Percentiles rank a stretch among this genome's conserved stretches.
These are phyloP conservation scores for Pyrus hybrid DNA, from an alignment of 331 rosid species.

Conservation along the genomic window DNA sequence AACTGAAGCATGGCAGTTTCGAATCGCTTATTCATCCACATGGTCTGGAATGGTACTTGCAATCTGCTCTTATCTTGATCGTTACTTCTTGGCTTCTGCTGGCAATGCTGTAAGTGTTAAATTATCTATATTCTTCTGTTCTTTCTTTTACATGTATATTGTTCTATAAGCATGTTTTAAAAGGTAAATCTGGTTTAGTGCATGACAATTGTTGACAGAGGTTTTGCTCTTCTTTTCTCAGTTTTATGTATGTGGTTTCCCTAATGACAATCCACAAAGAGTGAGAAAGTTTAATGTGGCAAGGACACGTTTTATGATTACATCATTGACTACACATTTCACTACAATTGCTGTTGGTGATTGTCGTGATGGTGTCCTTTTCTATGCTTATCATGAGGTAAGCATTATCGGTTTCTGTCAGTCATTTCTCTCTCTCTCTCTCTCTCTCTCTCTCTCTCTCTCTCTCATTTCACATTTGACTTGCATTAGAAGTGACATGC, in stretches of 20 bases:
- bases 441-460: neutral
- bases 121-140: neutral
- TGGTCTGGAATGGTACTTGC: slow-evolving; percentile 83
- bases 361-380: slow-evolving; percentile 87
- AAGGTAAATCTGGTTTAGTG: neutral
- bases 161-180: neutral
- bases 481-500: neutral
- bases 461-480: neutral
- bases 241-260: slow-evolving; percentile 88
- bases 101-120: slow-evolving; percentile 68
- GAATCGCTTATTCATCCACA: slow-evolving; percentile 40
- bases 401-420: slow-evolving; percentile 1
- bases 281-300: slow-evolving; percentile 62
- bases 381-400: slow-evolving; percentile 82
- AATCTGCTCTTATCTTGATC: slow-evolving; percentile 89
- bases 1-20: slow-evolving; percentile 87
- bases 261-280: slow-evolving; percentile 69
- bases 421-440: too few species aligned
- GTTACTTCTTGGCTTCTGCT: slow-evolving; percentile 87
- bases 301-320: slow-evolving; percentile 66
- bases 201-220: slow-evolving; percentile 6
- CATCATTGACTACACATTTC: slow-evolving; percentile 69
- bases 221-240: slow-evolving; percentile 35
- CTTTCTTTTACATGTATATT: slow-evolving; percentile 4
- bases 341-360: slow-evolving; percentile 94